These are phyloP conservation scores for Volvox africanus DNA, from an alignment of 139 green algal genomes.

Conservation along the genomic window DNA sequence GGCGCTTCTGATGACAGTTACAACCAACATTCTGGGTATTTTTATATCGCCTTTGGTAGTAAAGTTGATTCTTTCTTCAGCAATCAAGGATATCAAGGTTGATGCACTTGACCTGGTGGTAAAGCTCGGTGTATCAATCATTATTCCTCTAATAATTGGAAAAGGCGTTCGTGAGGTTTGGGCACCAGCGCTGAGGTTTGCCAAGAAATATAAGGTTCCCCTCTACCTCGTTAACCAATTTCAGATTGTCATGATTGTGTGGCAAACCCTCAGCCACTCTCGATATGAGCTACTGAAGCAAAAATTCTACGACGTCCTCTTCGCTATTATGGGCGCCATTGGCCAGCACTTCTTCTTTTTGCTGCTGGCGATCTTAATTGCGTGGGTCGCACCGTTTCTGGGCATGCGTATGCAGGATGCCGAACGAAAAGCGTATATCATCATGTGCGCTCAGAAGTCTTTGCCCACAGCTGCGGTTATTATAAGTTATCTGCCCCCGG, in stretches of 20 bases:
- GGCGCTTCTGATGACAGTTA: slow-evolving; percentile 85
- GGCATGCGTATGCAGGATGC: slow-evolving; percentile 46
- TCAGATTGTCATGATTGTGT: slow-evolving; percentile 77
- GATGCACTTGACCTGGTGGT: slow-evolving; percentile 78
- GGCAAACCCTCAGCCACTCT: slow-evolving; percentile 74
- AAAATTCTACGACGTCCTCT: slow-evolving; percentile 70
- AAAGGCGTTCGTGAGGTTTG: slow-evolving; percentile 71
- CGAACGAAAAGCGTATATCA: slow-evolving; percentile 69
- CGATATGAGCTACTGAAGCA: slow-evolving; percentile 68
- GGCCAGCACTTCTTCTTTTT: slow-evolving; percentile 76
- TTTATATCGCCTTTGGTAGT: slow-evolving; percentile 79
- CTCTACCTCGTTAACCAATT: slow-evolving; percentile 74
- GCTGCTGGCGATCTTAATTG: slow-evolving; percentile 64
- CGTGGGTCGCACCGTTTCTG: slow-evolving; percentile 57
- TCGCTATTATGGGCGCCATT: slow-evolving; percentile 44
- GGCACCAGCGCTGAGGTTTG: slow-evolving; percentile 42
- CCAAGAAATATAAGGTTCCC: slow-evolving; percentile 63
- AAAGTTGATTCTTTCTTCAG: slow-evolving; percentile 64
- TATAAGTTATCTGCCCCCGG: slow-evolving; percentile 60
- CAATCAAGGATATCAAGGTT: slow-evolving; percentile 60
- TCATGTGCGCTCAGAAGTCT: slow-evolving; percentile 79
- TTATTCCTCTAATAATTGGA: slow-evolving; percentile 76
- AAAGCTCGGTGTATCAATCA: slow-evolving; percentile 84
- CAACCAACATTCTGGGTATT: slow-evolving; percentile 85
- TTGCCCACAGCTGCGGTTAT: slow-evolving; percentile 74